Evolutionary conservation across 768 basidiomycete genomes (phyloP), one percentile per base, ranked within the genome.

Genomic region (Pulveroboletus ravenelii): DNA sequence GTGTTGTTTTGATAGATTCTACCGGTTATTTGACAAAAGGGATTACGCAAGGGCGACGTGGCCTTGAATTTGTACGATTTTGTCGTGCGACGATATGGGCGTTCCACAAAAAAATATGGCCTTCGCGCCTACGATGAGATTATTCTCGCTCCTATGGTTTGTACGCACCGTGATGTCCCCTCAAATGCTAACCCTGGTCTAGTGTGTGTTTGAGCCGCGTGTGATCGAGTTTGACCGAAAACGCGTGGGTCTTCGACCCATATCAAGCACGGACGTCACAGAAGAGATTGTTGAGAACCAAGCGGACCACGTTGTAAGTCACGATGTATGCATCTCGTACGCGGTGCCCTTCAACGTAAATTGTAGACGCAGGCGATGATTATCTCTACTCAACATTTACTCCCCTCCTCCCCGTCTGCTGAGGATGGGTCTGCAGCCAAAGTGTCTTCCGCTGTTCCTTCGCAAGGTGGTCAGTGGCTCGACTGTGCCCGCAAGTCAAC

Each of bases 131-230:
- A 96, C 63, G 95, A 98, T 63, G 96, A 99, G 68, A 85, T 89
- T 45, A 94, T 96, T 52, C 73, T 97, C 30, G 93, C 94, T 1
- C 91, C 95, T 3, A 90, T 95, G 85, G 96, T 93, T 60, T 56
- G 77, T 70, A 20, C 38, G 27, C 32, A 23, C 10, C 18, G 48
- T n/a, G 34, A 40, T 18, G 7, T 27, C 5, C 18, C 10, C 45
- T 48, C 31, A 30, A 1, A 1, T 37, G 37, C 45, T 54, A 47
- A 50, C 40, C 34, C 13, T 4, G 27, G 12, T 17, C 41, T 57
- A 97, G 93, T 87, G 88, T 61, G 73, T 97, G 30, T 98, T 98
- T 57, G 93, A 96, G 56, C 93, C 96, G 13, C 84, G 91, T 17
- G 81, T 94, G 35, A 85, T 99, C 50, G 88, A 96, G 54, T 96